Conservation (phyloP, 495 filamentous ascomycete genomes). For the Penicillium lividum region DNA sequence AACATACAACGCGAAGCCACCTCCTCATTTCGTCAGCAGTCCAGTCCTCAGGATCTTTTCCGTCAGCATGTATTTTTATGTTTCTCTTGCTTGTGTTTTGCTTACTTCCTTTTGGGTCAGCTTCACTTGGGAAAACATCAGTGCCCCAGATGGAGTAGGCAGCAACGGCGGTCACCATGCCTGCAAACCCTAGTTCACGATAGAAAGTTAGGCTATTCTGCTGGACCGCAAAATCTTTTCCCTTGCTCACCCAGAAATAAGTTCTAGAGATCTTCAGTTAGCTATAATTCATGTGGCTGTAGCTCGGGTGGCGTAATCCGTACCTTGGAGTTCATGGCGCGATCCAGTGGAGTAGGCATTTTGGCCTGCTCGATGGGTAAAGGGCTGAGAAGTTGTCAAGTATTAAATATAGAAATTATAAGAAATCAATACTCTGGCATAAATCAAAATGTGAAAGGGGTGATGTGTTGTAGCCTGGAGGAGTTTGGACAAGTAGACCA, state of each 20-base stretch:
- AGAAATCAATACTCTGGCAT: not conserved
- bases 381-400: not conserved
- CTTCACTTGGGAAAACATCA: constrained; percentile 70
- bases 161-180: constrained; percentile 79
- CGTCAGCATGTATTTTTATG: constrained; percentile 14
- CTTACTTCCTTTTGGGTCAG: constrained; percentile 75
- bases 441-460: not conserved
- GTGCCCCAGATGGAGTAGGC: constrained; percentile 82
- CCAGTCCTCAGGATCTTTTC: constrained; percentile 66
- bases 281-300: constrained; percentile 6
- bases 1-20: constrained; percentile 75
- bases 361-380: constrained; percentile 11
- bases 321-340: constrained; percentile 78
- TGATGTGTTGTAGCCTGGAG: constrained; percentile 8
- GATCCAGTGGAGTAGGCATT: constrained; percentile 74
- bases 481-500: constrained; percentile 14
- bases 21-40: constrained; percentile 67
- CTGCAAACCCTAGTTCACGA: constrained; percentile 59
- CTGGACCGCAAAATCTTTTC: not conserved
- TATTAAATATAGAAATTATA: not conserved
- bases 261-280: constrained; percentile 39
- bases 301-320: constrained; percentile 11
- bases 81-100: not conserved
- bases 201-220: constrained; percentile 13
- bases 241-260: constrained; percentile 56